Evolutionary conservation across 768 basidiomycete genomes (phyloP).

Genomic region (Stropharia rugosoannulata): DNA sequence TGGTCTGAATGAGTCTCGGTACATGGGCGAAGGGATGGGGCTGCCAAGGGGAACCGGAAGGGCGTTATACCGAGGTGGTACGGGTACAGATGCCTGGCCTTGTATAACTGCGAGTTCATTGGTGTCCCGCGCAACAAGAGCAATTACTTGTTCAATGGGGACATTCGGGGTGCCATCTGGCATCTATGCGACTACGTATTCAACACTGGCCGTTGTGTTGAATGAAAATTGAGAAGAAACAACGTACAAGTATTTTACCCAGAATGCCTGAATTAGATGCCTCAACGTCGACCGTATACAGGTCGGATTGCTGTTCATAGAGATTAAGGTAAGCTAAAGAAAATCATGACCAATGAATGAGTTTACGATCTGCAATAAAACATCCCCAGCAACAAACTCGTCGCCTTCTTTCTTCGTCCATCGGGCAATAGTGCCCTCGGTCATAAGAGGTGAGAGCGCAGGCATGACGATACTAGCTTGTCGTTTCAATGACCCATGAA

Average conservation of each 20-base stretch:
- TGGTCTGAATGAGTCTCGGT: constrained; percentile 20
- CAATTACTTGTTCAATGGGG: constrained; percentile 51
- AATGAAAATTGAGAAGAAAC: not conserved
- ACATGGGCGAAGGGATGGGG: constrained; percentile 18
- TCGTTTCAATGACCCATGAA: constrained; percentile 32
- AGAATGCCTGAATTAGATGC: constrained; percentile 87
- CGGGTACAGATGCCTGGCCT: constrained; percentile 17
- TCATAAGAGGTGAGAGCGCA: constrained; percentile 90
- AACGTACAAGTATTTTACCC: constrained; percentile 78
- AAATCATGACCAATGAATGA: not conserved
- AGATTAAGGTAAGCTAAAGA: not conserved
- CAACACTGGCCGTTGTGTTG: not conserved
- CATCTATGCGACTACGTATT: constrained; percentile 34
- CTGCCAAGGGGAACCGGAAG: constrained; percentile 24
- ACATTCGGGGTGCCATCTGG: constrained; percentile 64
- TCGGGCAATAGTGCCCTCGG: constrained; percentile 73
- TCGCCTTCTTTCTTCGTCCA: constrained; percentile 85
- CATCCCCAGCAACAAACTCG: constrained; percentile 66
- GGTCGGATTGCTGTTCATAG: constrained; percentile 63
- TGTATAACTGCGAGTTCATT: constrained; percentile 27
- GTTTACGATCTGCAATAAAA: constrained; percentile 73
- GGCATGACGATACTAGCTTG: constrained; percentile 61
- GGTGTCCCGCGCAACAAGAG: constrained; percentile 69
- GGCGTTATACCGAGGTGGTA: constrained; percentile 24
- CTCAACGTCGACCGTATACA: constrained; percentile 84